Percentiles rank a stretch among this genome's conserved stretches.
phyloP scores from a whole-genome alignment of 345 rosid species.

The Hibiscus mutabilis region DNA sequence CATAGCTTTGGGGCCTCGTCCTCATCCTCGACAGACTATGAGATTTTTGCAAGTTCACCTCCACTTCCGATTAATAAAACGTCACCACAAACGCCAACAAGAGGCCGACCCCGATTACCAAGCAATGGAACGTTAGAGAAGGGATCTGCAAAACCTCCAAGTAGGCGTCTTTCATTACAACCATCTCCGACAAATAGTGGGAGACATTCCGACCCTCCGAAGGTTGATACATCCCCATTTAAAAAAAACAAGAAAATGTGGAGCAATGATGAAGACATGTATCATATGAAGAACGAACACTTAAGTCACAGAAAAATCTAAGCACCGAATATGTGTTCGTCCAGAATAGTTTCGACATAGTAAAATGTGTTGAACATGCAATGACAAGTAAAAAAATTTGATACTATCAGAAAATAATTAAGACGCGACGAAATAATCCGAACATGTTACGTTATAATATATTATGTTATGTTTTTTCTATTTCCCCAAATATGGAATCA shows the following conservation, averaged over 20 bases:
- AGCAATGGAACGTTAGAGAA: conserved; percentile 25
- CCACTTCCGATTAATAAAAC: conserved; percentile 51
- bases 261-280: conserved; percentile 6
- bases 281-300: not conserved
- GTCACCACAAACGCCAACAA: conserved; percentile 41
- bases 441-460: too few relatives aligned
- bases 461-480: too few relatives aligned
- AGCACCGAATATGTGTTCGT: not conserved
- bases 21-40: conserved; percentile 41
- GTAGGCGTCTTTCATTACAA: conserved; percentile 48
- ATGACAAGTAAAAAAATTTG: not conserved
- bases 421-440: too few relatives aligned
- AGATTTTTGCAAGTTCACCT: conserved; percentile 45
- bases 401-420: too few relatives aligned
- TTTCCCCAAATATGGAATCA: too few relatives aligned
- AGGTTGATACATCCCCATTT: conserved; percentile 16
- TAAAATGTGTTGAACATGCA: not conserved
- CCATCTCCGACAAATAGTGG: conserved; percentile 37
- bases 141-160: conserved; percentile 25
- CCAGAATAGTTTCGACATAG: not conserved
- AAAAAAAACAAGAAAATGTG: conserved; percentile 1
- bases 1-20: conserved; percentile 52
- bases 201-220: conserved; percentile 48
- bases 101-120: conserved; percentile 26
- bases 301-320: too few relatives aligned